These are phyloP conservation scores for Fusarium tricinctum DNA, from an alignment of 2,329 filamentous ascomycete genomes.

Conservation along the genomic window DNA sequence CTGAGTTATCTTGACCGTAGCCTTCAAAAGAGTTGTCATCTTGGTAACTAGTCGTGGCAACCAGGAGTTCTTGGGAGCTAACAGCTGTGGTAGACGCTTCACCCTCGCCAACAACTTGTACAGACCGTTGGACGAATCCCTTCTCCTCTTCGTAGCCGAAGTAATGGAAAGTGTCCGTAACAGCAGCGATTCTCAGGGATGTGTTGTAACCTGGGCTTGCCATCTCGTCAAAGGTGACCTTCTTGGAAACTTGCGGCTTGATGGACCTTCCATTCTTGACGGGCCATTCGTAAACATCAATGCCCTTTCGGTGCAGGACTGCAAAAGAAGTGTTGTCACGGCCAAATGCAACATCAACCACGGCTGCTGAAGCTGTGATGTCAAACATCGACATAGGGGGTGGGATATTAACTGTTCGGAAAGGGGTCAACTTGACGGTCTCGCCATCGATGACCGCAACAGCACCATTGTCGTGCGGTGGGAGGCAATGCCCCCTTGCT, in stretches of 20 bases:
- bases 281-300: slow-evolving; percentile 80
- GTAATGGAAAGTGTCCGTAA: slow-evolving; percentile 50
- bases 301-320: slow-evolving; percentile 75
- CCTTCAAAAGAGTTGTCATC: slow-evolving; percentile 50
- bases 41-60: slow-evolving; percentile 54
- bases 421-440: slow-evolving; percentile 84
- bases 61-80: slow-evolving; percentile 42
- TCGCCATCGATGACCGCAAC: slow-evolving; percentile 88
- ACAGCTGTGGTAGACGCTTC: slow-evolving; percentile 36
- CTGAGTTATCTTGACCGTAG: slow-evolving; percentile 63
- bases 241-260: slow-evolving; percentile 58
- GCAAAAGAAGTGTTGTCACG: slow-evolving; percentile 75
- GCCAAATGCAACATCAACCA: slow-evolving; percentile 82
- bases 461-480: slow-evolving; percentile 82
- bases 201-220: slow-evolving; percentile 43
- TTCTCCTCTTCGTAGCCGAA: slow-evolving; percentile 52
- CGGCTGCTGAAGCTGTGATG: slow-evolving; percentile 71
- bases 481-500: slow-evolving; percentile 75
- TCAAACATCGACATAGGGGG: slow-evolving; percentile 93
- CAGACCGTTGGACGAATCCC: slow-evolving; percentile 43
- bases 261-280: slow-evolving; percentile 68
- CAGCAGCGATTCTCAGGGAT: slow-evolving; percentile 35
- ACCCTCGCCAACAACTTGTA: slow-evolving; percentile 35
- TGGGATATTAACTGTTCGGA: slow-evolving; percentile 86
- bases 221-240: slow-evolving; percentile 56